Base-by-base conservation (phyloP, 208 protist species). In the Crithidia bombi region DNA sequence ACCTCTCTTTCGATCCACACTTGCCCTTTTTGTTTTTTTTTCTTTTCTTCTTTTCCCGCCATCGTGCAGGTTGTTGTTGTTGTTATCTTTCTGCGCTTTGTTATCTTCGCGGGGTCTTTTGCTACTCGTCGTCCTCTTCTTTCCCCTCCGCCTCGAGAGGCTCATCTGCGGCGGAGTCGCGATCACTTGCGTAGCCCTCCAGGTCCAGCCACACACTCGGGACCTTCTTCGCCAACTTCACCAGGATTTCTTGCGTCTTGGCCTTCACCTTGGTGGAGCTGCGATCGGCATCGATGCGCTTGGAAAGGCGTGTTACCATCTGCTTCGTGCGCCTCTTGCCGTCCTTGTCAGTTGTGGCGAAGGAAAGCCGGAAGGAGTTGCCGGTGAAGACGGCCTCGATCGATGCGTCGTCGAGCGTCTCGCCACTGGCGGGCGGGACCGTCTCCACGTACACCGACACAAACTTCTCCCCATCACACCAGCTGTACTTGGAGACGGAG, bases 381-480 rank as follows among this genome's bases (percentile, higher is more conserved):
- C 57, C 58, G 1, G 51, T 79, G 59, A 86, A 89, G 41, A 63
- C 52, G 4, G 92, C 79, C 14, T 67, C 41, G 25, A 95, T 58
- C 11, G 74, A 80, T 28, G 52, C 46, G 12, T 72, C 65, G 23
- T 65, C 66, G 32, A 95, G 67, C 26, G 58, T 58, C 61, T 88
- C 85, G 3, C 74, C 73, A 12, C 57, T 64, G 41, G 41, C 75
- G 52, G 55, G 43, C 54, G 25, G 33, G 17, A 30, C 66, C 28
- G 78, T 79, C 65, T 90, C 81, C 25, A 93, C 65, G 77, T 95
- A 95, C 43, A 95, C 76, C 0, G 85, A 81, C 12, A 92, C 85
- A 43, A 49, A 69, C 59, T 86, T 88, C n/a, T 85, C 75, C 12
- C 66, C 78, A 50, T 95, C 86, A 51, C 75, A 59, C 87, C 90